Evolutionary conservation across 2,329 filamentous ascomycete species (phyloP), one percentile per base, ranked within the genome.

Genomic region (Alternaria panax): DNA sequence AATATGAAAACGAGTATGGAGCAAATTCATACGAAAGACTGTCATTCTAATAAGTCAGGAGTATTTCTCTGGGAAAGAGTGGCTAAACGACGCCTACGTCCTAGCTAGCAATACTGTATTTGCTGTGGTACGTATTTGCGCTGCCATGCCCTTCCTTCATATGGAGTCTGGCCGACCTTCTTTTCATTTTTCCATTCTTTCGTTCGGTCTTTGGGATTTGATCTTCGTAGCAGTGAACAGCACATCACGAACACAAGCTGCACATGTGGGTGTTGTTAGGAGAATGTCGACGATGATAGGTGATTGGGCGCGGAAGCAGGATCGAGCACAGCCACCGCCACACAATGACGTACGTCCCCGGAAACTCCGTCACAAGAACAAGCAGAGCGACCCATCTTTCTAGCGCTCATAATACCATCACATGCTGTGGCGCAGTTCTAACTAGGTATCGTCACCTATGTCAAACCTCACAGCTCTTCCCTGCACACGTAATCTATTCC

Each of bases 401-500:
- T 43, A 57, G 45, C 20, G 32, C 40, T 50, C 54, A 28, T 22
- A 28, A 54, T 47, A 7, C 42, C 36, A 60, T 71, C 70, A 74
- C 69, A 70, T 68, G 67, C 59, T 64, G 68, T 71, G 71, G 69
- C 70, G 65, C 66, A 67, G 61, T 34, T 32, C 7, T 25, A 14
- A 42, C 28, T 48, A 60, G 43, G 59, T 66, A 64, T 69, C 67
- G 62, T 74, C 67, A 66, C 62, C 64, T 52, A 40, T 40, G 45
- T 51, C 7, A 27, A 51, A 24, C 41, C 20, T 27, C 6, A 59
- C 47, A 53, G 51, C 52, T 36, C 50, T 43, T 46, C 7, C 3
- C 42, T 43, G 58, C 56, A 68, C 62, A 65, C 68, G 65, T 70
- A 70, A 46, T 30, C 59, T 53, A 60, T 46, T 59, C 56, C 57